Conservation (phyloP, 441 rosid genomes). For the Arabidopsis hybrid region DNA sequence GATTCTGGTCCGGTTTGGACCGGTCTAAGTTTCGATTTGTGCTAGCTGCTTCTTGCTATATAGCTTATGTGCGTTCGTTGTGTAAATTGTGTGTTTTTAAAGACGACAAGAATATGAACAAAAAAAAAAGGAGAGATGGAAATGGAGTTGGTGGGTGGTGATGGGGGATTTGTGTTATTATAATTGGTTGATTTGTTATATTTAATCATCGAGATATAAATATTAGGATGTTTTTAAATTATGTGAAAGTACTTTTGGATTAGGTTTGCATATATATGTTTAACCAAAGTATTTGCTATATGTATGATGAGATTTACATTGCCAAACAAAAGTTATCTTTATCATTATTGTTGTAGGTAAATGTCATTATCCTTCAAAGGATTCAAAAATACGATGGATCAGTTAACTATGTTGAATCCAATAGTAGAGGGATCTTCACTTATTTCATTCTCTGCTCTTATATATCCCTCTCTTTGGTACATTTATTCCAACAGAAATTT, state of each 20-base stretch:
- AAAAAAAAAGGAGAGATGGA: constrained; percentile 12
- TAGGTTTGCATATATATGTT: constrained; percentile 18
- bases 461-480: constrained; percentile 1
- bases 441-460: neutral
- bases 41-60: constrained; percentile 32
- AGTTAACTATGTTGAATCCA: neutral
- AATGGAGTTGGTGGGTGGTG: constrained; percentile 30
- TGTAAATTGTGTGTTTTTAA: constrained; percentile 42
- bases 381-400: neutral
- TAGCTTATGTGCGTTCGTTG: constrained; percentile 37
- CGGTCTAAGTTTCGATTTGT: constrained; percentile 22
- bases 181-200: constrained; percentile 46
- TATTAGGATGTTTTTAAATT: constrained; percentile 16
- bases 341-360: constrained; percentile 8
- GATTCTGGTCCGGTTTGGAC: constrained; percentile 30
- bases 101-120: constrained; percentile 27
- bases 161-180: constrained; percentile 32
- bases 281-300: neutral
- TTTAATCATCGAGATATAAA: constrained; percentile 15
- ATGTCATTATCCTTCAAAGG: constrained; percentile 7
- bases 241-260: constrained; percentile 25
- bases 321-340: neutral
- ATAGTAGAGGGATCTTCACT: neutral
- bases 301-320: constrained; percentile 2
- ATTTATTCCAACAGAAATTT: neutral